Base-by-base conservation (phyloP, 2,329 filamentous ascomycete genomes). In the Talaromyces sp. region DNA sequence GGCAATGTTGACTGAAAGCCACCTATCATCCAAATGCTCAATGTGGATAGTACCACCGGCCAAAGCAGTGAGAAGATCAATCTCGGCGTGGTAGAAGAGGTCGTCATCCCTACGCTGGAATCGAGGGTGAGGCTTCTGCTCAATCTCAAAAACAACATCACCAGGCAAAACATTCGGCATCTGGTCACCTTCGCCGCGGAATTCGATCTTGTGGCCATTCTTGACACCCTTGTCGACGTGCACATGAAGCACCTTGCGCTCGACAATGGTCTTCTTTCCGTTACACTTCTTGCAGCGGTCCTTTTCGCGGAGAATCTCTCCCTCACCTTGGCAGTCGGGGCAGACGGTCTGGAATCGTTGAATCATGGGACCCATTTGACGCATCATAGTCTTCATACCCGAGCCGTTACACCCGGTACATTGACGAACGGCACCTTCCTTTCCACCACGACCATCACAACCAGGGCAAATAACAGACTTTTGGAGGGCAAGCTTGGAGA, bases 361-460 rank as follows among this genome's bases (percentile, higher is more conserved):
- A 73, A 99, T 98, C 95, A 99, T 99, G 67, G 95, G 95, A 61
- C 95, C 95, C 93, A 99, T 98, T 82, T 99, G 95, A 77, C 96
- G 91, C 95, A 99, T 97, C 94, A 99, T 98, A 47, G 92, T 97
- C 90, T 98, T 98, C 91, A 97, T 97, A 80, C 95, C 95, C 69
- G 91, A 88, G 70, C 95, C 95, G 74, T 96, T 92, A 79, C 95
- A 99, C 75, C 92, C 91, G 47, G 87, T 77, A 81, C 95, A 99
- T 74, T 91, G 91, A 83, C 93, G 94, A 70, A 98, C 94, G n/a
- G 95, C 92, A 69, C 95, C 95, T 70, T 98, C 94, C 84, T 99
- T 99, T 71, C 95, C 95, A 75, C 95, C 95, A 67, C 93, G 88
- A 69, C 95, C 95, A 67, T 95, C 90, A 79, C 95, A 99, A 82